phyloP scores from a whole-genome alignment of 1,139 yeast species.

The Saccharomycopsis crataegensis region DNA sequence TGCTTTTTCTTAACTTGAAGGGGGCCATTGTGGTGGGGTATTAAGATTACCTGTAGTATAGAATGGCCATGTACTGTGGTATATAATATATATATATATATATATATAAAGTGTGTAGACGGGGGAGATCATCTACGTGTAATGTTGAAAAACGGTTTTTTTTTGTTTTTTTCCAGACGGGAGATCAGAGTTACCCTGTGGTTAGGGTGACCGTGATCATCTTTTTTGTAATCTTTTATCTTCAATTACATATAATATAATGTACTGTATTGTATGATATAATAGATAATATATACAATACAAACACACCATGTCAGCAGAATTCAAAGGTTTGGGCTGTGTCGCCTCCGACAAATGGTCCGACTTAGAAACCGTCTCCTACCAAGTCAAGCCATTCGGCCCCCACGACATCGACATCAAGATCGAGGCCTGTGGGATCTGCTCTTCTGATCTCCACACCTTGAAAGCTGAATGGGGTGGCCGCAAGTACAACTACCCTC shows the following conservation, averaged over 20 bases:
- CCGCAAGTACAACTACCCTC: slow-evolving; percentile 16
- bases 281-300: too few species aligned
- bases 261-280: too few species aligned
- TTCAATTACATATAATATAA: too few species aligned
- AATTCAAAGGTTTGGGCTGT: slow-evolving; percentile 40
- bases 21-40: slow-evolving; percentile 23
- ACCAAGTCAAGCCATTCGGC: slow-evolving; percentile 29
- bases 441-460: slow-evolving; percentile 43
- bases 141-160: too few species aligned
- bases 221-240: too few species aligned
- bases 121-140: too few species aligned
- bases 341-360: slow-evolving; percentile 36
- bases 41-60: too few species aligned
- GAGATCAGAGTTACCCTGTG: too few species aligned
- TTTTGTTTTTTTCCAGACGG: too few species aligned
- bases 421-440: slow-evolving; percentile 44
- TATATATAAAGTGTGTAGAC: too few species aligned
- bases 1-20: slow-evolving; percentile 25
- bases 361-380: slow-evolving; percentile 33
- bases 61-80: slow-evolving; percentile 22
- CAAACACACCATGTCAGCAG: slow-evolving; percentile 19
- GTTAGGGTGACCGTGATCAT: too few species aligned
- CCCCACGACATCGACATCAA: slow-evolving; percentile 32
- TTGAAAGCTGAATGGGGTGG: slow-evolving; percentile 27
- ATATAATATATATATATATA: too few species aligned